Base-by-base conservation (phyloP, 257 asterid species). In the Petrea volubilis region DNA sequence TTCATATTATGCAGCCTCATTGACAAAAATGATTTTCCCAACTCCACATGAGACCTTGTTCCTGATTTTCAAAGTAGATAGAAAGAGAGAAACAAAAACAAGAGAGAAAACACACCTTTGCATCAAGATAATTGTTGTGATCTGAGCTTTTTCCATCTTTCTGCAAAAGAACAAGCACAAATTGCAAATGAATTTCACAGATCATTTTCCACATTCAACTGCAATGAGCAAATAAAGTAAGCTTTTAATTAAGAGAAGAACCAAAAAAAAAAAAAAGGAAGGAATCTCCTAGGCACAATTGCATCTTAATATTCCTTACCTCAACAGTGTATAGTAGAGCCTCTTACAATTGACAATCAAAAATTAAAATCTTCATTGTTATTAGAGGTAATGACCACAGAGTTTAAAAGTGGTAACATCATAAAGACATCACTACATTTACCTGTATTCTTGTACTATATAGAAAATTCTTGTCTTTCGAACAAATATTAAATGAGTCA, bases 81-180 rank as follows among this genome's bases (percentile, higher is more conserved):
- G 53, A 15, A 27, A 49, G 13, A 66, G 29, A 70, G 58, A 62
- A 15, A 56, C 60, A 60, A 61, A 31, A 34, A 33, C 20, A 12
- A 38, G 57, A 60, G 51, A 53, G 60, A 36, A 57, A 52, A 25
- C 34, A 51, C 43, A 95, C 99, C 99, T 95, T 86, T 4, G 98
- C 96, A 15, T 92, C 97, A 70, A 92, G 79, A 79, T 95, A 95
- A 76, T 72, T 95, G 70, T 82, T 67, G 82, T 77, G 80, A 85
- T 95, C 99, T 21, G 79, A 75, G 80, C 84, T 95, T 33, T 71
- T 78, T 15, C 99, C 98, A 63, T 92, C 96, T 83, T 83, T 90
- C 99, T 95, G 96, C 87, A 81, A 38, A 72, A 60, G 40, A 41
- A 43, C 58, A 74, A 60, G 68, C 60, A n/a, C 24, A 74, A 70